Base-by-base conservation (phyloP, 78 protist species). In the Guillardia theta region DNA sequence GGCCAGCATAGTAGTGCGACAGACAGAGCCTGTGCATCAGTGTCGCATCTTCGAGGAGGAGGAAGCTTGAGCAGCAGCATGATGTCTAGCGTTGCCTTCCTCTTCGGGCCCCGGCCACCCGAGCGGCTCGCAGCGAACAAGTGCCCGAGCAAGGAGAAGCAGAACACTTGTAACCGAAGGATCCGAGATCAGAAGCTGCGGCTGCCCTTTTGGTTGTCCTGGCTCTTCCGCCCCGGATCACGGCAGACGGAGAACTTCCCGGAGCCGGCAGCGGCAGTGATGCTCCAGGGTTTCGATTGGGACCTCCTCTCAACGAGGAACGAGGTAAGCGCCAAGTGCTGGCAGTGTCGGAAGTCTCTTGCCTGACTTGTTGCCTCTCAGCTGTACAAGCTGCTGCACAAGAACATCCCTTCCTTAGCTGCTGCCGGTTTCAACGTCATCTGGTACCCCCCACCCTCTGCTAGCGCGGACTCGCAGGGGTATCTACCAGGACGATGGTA, bases 361-460 rank as follows among this genome's bases (percentile, higher is more conserved):
- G n/a, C n/a, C n/a, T n/a, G n/a, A n/a, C n/a, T n/a, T n/a, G 90
- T 44, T 19, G 30, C 37, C 18, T 48, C 45, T 10, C 39, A 36
- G 48, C 90, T 78, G 90, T 78, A 78, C 9, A 8, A 30, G 10
- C 21, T 24, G 1, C 33, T 78, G 48, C 53, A 43, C 53, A 0
- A n/a, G 48, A n/a, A 78, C 37, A 18, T 78, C 53, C 90, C 90
- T 8, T 6, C 48, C 48, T 22, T 78, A 2, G 90, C 45, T 10
- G 44, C 37, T 30, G 45, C 90, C 18, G 90, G 90, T 30, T 44
- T 78, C 90, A 78, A 78, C 50, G 45, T 37, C 41, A 22, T 78
- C 37, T 78, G 90, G 90, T 78, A 44, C 9, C 90, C 90, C 18
- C 90, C 90, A n/a, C 90, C 90, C 19, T 78, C 90, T 10, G 39